Percentiles rank a stretch among this genome's conserved stretches.
phyloP scores from a whole-genome alignment of 2,329 filamentous ascomycete species.

The Colletotrichum musicola region DNA sequence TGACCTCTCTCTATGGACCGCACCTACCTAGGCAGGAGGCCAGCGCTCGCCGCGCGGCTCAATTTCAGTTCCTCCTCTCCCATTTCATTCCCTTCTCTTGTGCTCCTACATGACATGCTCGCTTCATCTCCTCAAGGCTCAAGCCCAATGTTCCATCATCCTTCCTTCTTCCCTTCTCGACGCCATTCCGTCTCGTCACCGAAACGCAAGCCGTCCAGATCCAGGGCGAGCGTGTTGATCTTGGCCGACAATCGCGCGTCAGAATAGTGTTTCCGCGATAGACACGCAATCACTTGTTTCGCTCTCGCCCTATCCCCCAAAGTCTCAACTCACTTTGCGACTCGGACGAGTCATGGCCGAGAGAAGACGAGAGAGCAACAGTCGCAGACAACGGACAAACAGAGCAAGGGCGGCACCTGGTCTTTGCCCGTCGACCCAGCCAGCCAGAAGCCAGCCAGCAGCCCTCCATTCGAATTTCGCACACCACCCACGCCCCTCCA shows the following conservation, averaged over 20 bases:
- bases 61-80: too few relatives aligned
- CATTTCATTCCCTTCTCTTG: too few relatives aligned
- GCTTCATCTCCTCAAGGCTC: too few relatives aligned
- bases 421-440: slow-evolving; percentile 16
- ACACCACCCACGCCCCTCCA: neutral
- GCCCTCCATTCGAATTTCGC: slow-evolving; percentile 5
- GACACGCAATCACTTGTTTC: slow-evolving; percentile 39
- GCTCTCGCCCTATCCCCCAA: slow-evolving; percentile 34
- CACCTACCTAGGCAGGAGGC: too few relatives aligned
- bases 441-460: neutral
- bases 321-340: slow-evolving; percentile 38
- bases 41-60: too few relatives aligned
- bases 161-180: slow-evolving; percentile 5
- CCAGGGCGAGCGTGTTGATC: slow-evolving; percentile 31
- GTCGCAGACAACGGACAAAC: slow-evolving; percentile 15
- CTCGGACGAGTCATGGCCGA: slow-evolving; percentile 33
- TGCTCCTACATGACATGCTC: too few relatives aligned
- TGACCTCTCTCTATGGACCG: too few relatives aligned
- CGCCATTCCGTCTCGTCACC: slow-evolving; percentile 18
- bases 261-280: slow-evolving; percentile 31
- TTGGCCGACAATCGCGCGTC: slow-evolving; percentile 24
- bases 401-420: slow-evolving; percentile 15
- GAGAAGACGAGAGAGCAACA: neutral
- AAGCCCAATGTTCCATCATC: too few relatives aligned
- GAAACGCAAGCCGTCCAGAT: slow-evolving; percentile 34